phyloP scores from a whole-genome alignment of 225 moss, liverwort and hornwort species.

The Straminergon stramineum region DNA sequence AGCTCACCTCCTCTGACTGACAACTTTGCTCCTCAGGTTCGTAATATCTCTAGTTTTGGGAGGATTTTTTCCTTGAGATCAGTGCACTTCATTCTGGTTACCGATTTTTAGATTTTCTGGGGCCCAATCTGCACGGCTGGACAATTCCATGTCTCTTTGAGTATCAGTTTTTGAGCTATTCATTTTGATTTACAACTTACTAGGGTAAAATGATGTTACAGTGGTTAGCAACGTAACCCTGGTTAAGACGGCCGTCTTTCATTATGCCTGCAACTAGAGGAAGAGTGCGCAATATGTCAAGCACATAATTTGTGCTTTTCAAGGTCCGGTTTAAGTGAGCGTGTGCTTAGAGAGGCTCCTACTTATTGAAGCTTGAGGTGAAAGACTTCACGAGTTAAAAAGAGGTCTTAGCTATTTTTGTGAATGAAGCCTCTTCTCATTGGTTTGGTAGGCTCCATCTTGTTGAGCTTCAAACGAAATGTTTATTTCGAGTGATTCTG shows the following conservation, averaged over 20 bases:
- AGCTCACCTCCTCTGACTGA: constrained; percentile 20
- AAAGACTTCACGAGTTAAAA: not conserved
- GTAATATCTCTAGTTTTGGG: constrained; percentile 15
- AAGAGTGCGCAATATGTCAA: not conserved
- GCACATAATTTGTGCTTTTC: not conserved
- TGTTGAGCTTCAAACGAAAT: not conserved
- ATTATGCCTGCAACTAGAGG: not conserved
- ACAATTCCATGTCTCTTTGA: not conserved
- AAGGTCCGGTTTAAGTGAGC: not conserved
- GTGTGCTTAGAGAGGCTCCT: not conserved
- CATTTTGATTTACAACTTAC: not conserved
- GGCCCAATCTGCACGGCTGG: not conserved
- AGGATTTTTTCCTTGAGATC: constrained; percentile 1
- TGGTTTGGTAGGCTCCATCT: not conserved
- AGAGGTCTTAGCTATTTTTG: not conserved
- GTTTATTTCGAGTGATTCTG: not conserved
- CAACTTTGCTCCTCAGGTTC: constrained; percentile 26
- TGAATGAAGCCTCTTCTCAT: not conserved
- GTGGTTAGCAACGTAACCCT: not conserved
- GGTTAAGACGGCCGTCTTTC: not conserved
- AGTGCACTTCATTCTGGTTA: not conserved
- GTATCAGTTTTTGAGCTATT: not conserved
- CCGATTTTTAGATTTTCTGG: not conserved
- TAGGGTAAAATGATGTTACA: not conserved
- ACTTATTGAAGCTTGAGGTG: not conserved